Base-by-base conservation (phyloP, 1,284 basidiomycete genomes). In the Lentinula novae-zelandiae region DNA sequence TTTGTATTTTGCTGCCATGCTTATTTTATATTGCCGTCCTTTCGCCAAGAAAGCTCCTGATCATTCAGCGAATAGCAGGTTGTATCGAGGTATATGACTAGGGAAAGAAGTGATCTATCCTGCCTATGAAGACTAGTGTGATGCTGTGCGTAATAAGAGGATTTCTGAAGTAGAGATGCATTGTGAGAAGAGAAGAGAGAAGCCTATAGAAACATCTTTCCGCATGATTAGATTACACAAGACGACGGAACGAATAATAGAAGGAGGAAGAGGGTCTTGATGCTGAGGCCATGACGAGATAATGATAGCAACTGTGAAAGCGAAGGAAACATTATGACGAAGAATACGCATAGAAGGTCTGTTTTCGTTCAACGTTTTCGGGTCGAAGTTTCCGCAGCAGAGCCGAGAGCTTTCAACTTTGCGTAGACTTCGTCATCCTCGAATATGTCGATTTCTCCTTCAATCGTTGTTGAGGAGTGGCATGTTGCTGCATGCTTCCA, bases 401-500 rank as follows among this genome's bases (percentile, higher is more conserved):
- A 27, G n/a, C 54, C 71, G 9, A 62, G 38, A 17, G 33, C 42
- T 42, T 53, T 57, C 9, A 63, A 27, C 44, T 53, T 57, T 7
- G 33, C 12, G 44, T 58, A 74, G 12, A 79, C 71, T 13, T 68
- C 63, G 60, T 80, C 78, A 58, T 72, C 64, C 66, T 78, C 76
- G 58, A 70, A 87, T 58, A 81, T 73, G 67, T 85, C 82, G 50
- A 73, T 66, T 60, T 89, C 86, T 20, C 84, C 85, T 1, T 73
- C 69, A 51, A 88, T 72, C 13, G 73, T 78, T 2, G 80, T 81
- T 31, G 81, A 80, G 62, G 82, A 81, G 65, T 92, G 90, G 65
- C 89, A 92, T 10, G 78, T 63, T 1, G 86, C 86, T 22, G 90
- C 89, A 66, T 92, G 90, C 71, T 92, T 92, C 89, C 88, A 93